These are phyloP conservation scores for Scenedesmus sp. DNA, from an alignment of 163 green algal genomes.

Conservation along the genomic window DNA sequence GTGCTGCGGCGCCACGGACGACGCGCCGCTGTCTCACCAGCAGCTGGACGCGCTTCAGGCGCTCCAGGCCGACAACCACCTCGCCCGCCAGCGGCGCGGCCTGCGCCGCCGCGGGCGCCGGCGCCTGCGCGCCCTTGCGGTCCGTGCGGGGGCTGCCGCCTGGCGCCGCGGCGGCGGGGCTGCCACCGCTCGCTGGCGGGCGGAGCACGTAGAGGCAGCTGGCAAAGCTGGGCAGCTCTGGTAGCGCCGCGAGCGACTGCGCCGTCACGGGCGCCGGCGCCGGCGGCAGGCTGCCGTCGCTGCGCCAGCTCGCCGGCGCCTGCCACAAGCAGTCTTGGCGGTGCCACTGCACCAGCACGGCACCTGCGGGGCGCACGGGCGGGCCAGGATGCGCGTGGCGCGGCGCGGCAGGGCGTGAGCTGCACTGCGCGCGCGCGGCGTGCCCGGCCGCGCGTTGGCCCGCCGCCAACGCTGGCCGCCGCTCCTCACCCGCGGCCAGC, in stretches of 20 bases:
- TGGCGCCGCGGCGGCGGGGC: no score
- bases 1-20: no score
- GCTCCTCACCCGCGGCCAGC: no score
- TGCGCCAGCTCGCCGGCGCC: conserved; percentile 47
- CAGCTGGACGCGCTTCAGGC: conserved; percentile 22
- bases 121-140: no score
- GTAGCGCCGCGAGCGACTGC: conserved; percentile 45
- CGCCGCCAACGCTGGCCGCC: not conserved
- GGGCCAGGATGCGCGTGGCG: not conserved
- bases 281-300: conserved; percentile 24
- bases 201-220: conserved; percentile 55
- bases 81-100: conserved; percentile 1
- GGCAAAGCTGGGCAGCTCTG: conserved; percentile 29
- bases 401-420: not conserved
- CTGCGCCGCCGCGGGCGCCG: conserved; percentile 2
- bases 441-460: no score
- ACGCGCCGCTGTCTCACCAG: no score
- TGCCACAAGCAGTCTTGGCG: conserved; percentile 61
- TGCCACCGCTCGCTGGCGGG: no score
- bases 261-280: conserved; percentile 40
- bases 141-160: no score
- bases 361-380: conserved; percentile 31
- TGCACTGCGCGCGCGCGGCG: no score
- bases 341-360: conserved; percentile 57
- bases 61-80: conserved; percentile 11